These are phyloP conservation scores for Agarophyton chilense DNA, from an alignment of 23 red algal genomes.

Conservation along the genomic window DNA sequence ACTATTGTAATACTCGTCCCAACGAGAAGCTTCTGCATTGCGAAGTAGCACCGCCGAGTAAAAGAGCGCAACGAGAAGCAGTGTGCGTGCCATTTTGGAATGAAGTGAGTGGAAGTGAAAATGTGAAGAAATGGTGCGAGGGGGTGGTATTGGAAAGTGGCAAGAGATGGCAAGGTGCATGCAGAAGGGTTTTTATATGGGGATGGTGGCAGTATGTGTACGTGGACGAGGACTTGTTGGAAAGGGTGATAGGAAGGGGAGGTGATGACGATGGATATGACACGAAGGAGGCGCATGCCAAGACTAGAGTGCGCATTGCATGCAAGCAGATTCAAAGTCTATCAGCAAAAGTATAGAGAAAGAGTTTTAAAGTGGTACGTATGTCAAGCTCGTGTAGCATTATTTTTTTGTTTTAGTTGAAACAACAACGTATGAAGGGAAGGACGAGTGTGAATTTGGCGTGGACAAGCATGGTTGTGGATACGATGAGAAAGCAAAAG, in stretches of 20 bases:
- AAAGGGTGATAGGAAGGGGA: neutral
- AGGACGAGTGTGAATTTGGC: neutral
- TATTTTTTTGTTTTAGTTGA: neutral
- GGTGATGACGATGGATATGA: neutral
- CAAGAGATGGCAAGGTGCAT: neutral
- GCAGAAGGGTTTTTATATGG: neutral
- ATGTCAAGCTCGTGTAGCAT: constrained; percentile 3
- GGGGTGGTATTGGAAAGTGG: neutral
- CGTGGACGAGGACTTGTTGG: constrained; percentile 3
- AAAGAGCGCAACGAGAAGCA: neutral
- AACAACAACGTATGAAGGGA: neutral
- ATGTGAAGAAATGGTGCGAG: neutral
- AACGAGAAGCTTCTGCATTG: neutral
- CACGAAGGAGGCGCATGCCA: neutral
- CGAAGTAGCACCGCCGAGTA: neutral
- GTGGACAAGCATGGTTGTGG: neutral
- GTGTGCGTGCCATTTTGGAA: neutral
- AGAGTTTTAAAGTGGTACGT: neutral
- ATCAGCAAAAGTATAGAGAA: neutral
- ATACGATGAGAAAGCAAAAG: neutral
- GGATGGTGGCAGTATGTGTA: neutral
- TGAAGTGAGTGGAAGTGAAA: neutral
- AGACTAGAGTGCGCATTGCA: neutral
- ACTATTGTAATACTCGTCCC: constrained; percentile 7
- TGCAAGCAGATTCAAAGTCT: neutral